These are phyloP conservation scores for Xylaria telfairii DNA, from an alignment of 495 filamentous ascomycete species.

Conservation along the genomic window DNA sequence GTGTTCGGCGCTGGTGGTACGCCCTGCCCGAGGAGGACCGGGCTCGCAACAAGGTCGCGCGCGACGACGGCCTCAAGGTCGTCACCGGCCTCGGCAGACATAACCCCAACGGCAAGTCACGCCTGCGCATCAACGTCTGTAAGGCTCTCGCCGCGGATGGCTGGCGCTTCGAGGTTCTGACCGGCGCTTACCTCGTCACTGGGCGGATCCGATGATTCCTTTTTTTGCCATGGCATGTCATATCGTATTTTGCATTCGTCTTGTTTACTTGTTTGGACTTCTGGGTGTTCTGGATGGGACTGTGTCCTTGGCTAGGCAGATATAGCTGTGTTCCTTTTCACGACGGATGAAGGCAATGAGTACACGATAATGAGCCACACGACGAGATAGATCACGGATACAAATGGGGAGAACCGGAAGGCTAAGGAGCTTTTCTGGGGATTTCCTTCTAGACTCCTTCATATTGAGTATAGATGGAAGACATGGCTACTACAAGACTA, in stretches of 20 bases:
- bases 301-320: neutral
- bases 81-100: constrained; percentile 84
- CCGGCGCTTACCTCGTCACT: constrained; percentile 68
- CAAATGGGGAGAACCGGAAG: neutral
- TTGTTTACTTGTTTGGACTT: neutral
- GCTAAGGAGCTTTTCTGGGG: neutral
- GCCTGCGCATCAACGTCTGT: constrained; percentile 79
- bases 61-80: constrained; percentile 63
- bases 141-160: constrained; percentile 77
- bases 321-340: neutral
- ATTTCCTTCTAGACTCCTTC: neutral
- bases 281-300: neutral
- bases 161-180: constrained; percentile 77
- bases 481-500: neutral
- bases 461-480: neutral
- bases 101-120: constrained; percentile 74
- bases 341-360: neutral
- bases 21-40: constrained; percentile 62
- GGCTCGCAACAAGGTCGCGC: constrained; percentile 52
- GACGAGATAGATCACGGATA: neutral
- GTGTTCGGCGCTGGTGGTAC: constrained; percentile 81
- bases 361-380: neutral
- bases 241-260: neutral
- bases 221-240: neutral
- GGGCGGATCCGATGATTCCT: constrained; percentile 49